Base-by-base conservation (phyloP, 805 yeast species). In the Sugiyamaella chiloensis region DNA sequence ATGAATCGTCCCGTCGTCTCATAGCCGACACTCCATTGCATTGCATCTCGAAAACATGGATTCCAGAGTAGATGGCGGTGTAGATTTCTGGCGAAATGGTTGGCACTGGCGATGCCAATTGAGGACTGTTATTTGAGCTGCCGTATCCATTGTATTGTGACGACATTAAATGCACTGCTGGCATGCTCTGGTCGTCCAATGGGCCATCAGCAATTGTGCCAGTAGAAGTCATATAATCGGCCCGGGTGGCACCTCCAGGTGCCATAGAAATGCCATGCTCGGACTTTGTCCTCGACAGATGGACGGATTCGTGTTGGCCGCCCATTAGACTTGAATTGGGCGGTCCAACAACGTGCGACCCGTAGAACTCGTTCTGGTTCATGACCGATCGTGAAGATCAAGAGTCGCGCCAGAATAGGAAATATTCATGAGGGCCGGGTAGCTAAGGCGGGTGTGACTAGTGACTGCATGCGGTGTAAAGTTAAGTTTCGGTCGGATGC, bases 11-110 rank as follows among this genome's bases (percentile, higher is more conserved):
- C 40, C 77, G 71, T 42, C 89, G 69, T 45, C 87, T 70, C 87
- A 83, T 82, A 26, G 83, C 80, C 16, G 84, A 77, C 26, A 81
- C 77, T 51, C 79, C 83, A 36, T 72, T 66, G 32, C 83, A 79
- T 55, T 75, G 78, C 65, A 79, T 75, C 63, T 84, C 89, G 56
- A 72, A 59, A 23, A 76, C 80, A 3, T 81, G 80, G 14, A 79
- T 77, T 52, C 77, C 80, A 14, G 86, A 77, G 64, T 83, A 82
- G 24, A 81, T 74, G 6, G 85, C 85, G 17, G 76, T 71, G 62
- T 75, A 78, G n/a, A 79, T 48, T 9, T 39, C 50, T 54, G 48
- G 44, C 4, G 19, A n/a, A n/a, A 27, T 14, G 20, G 12, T 26
- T 26, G 31, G 8, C 20, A 24, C 24, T 2, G 47, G 35, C 19